A percentile compares a stretch with the other conserved stretches of the same genome.
These are phyloP conservation scores for Rhodotorula sp. DNA, from an alignment of 1,284 basidiomycete genomes.

Conservation along the genomic window DNA sequence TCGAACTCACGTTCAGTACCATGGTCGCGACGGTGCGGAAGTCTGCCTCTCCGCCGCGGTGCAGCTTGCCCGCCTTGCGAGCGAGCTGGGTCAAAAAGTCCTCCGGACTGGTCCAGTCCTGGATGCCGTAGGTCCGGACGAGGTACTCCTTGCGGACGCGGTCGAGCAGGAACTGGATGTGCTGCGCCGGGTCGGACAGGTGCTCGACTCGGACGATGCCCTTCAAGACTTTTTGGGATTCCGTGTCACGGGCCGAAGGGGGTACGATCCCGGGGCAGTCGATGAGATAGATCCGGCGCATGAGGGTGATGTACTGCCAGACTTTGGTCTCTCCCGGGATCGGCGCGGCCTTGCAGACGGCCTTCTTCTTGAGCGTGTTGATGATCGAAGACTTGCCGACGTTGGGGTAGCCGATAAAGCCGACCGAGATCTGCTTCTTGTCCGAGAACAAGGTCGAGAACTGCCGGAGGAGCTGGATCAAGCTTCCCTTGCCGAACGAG, in stretches of 20 bases:
- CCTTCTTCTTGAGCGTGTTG: constrained; percentile 97
- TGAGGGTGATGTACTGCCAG: constrained; percentile 99
- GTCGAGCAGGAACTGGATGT: constrained; percentile 81
- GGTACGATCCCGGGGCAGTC: constrained; percentile 99
- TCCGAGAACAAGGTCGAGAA: constrained; percentile 96
- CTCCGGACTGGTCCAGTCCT: constrained; percentile 64
- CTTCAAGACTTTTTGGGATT: constrained; percentile 91
- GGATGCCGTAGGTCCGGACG: constrained; percentile 79
- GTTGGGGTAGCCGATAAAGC: constrained; percentile 97
- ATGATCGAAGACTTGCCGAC: constrained; percentile 97
- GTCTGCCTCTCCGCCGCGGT: constrained; percentile 94
- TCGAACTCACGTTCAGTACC: constrained; percentile 62
- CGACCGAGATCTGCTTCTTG: constrained; percentile 99
- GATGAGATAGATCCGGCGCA: constrained; percentile 94
- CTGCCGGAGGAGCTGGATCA: constrained; percentile 94
- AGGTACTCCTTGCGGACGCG: constrained; percentile 92
- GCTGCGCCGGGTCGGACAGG: constrained; percentile 86
- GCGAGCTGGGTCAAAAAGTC: constrained; percentile 82
- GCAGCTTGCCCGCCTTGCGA: constrained; percentile 82
- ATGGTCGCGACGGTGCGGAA: constrained; percentile 91
- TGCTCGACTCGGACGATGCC: constrained; percentile 97
- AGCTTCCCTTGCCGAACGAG: constrained; percentile 96
- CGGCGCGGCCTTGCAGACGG: constrained; percentile 95
- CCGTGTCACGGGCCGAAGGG: constrained; percentile 81
- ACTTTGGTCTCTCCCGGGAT: constrained; percentile 99